These are phyloP conservation scores for Crithidia fasciculata DNA, from an alignment of 208 protist genomes.

Conservation along the genomic window DNA sequence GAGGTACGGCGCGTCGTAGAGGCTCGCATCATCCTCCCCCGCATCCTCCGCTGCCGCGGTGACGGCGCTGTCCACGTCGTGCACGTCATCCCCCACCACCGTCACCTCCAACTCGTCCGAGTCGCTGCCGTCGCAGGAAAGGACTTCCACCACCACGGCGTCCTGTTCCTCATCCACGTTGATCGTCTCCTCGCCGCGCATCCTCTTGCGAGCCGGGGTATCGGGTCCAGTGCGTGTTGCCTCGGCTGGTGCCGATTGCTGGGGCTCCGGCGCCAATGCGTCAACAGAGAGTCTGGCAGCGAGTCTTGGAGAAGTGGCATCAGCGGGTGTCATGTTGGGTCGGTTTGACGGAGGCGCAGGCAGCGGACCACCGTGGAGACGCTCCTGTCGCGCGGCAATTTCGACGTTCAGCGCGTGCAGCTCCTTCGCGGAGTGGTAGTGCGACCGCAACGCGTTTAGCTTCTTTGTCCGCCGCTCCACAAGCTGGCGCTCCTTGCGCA, in stretches of 20 bases:
- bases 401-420: slow-evolving; percentile 18
- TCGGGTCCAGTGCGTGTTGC: not conserved
- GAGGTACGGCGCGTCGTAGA: slow-evolving; percentile 27
- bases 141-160: slow-evolving; percentile 25
- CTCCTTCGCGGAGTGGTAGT: slow-evolving; percentile 48
- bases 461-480: slow-evolving; percentile 48
- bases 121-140: slow-evolving; percentile 16
- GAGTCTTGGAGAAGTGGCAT: not conserved
- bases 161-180: slow-evolving; percentile 34
- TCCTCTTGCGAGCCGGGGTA: slow-evolving; percentile 22
- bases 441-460: slow-evolving; percentile 42
- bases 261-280: not conserved
- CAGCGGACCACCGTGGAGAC: not conserved
- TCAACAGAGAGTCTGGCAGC: not conserved
- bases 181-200: slow-evolving; percentile 22
- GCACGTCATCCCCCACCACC: slow-evolving; percentile 14
- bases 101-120: slow-evolving; percentile 2
- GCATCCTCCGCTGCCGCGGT: not conserved
- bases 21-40: slow-evolving; percentile 3
- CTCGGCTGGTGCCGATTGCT: not conserved
- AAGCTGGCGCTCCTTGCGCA: slow-evolving; percentile 56
- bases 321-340: not conserved
- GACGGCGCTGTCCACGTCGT: slow-evolving; percentile 11
- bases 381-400: slow-evolving; percentile 14
- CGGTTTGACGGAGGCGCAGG: too few relatives aligned